Evolutionary conservation across 495 filamentous ascomycete genomes (phyloP), one percentile per base, ranked within the genome.

Genomic region (Sporormia fimetaria): DNA sequence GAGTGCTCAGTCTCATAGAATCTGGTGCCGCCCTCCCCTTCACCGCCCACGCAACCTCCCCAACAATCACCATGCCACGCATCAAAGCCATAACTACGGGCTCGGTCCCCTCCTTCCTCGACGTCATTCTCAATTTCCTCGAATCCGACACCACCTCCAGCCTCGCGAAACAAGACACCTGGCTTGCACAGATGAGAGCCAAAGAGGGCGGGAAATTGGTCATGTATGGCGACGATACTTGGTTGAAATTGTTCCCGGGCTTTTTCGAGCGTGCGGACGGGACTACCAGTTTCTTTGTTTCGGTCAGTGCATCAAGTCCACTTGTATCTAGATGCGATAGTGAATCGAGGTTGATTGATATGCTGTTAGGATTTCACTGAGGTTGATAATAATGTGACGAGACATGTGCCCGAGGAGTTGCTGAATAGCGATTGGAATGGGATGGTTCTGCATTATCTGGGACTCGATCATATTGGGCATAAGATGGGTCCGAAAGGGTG

Each of bases 221-320:
- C 57, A 88, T 99, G 83, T 94, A 92, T 51, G 90, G 90, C 29
- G 90, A 99, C 56, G 90, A 99, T 59, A 99, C 90, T 10, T 99
- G 90, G 90, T 65, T 96, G 40, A 96, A 94, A 60, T 71, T 99
- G 23, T 96, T 99, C 57, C 90, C 90, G 4, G 75, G 71, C 6
- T 80, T 77, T 25, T 99, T 99, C 62, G 73, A 73, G 48, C 75
- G 87, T 21, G 67, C 74, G 14, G 90, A 99, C 57, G 92, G 92
- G 24, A 96, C 92, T 2, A 83, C 84, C 24, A 95, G 87, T 61
- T 99, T 99, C 58, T 99, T 95, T 60, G 90, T 99, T 45, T 87
- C 90, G 62, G 87, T 94, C 54, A 71, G 82, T 76, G 22, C n/a
- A 31, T 33, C 32, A 23, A 17, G n/a, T 31, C 23, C 18, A 20